Conservation (phyloP, 1,284 basidiomycete species). For the Fomitopsis betulina region DNA sequence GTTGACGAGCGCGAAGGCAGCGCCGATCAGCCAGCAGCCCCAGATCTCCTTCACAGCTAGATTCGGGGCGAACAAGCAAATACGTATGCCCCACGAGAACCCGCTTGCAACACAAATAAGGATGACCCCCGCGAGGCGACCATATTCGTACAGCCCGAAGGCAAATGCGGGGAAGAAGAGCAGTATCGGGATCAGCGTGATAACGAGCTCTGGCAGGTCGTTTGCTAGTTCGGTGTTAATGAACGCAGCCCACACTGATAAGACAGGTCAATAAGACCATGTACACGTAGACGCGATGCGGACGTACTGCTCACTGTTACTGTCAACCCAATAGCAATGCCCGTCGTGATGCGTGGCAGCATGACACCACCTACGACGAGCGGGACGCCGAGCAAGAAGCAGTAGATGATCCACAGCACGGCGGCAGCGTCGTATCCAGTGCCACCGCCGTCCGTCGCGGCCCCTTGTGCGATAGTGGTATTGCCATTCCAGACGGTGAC, state of each 20-base stretch:
- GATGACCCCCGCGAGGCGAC: slow-evolving; percentile 40
- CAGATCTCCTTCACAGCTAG: slow-evolving; percentile 40
- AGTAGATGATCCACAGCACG: slow-evolving; percentile 53
- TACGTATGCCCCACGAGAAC: slow-evolving; percentile 50
- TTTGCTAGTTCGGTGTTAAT: slow-evolving; percentile 46
- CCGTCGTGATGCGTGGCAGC: slow-evolving; percentile 50
- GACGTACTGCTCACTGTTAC: slow-evolving; percentile 39
- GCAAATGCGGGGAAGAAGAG: slow-evolving; percentile 48
- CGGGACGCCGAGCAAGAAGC: slow-evolving; percentile 45
- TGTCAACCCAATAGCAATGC: slow-evolving; percentile 46
- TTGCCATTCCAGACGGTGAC: slow-evolving; percentile 36
- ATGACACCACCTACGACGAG: slow-evolving; percentile 53
- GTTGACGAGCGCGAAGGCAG: slow-evolving; percentile 36
- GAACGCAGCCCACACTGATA: slow-evolving; percentile 54
- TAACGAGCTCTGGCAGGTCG: slow-evolving; percentile 46
- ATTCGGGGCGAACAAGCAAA: slow-evolving; percentile 43
- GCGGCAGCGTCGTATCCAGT: slow-evolving; percentile 42
- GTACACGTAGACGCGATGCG: neutral
- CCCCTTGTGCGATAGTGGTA: slow-evolving; percentile 41
- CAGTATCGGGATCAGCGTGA: slow-evolving; percentile 43
- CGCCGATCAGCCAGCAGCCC: slow-evolving; percentile 52
- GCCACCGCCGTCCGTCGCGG: slow-evolving; percentile 57
- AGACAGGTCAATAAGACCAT: neutral
- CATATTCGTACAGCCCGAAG: slow-evolving; percentile 47
- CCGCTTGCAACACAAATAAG: slow-evolving; percentile 48